Evolutionary conservation across 1,284 basidiomycete genomes (phyloP).

Genomic region (Golubevia sp.): DNA sequence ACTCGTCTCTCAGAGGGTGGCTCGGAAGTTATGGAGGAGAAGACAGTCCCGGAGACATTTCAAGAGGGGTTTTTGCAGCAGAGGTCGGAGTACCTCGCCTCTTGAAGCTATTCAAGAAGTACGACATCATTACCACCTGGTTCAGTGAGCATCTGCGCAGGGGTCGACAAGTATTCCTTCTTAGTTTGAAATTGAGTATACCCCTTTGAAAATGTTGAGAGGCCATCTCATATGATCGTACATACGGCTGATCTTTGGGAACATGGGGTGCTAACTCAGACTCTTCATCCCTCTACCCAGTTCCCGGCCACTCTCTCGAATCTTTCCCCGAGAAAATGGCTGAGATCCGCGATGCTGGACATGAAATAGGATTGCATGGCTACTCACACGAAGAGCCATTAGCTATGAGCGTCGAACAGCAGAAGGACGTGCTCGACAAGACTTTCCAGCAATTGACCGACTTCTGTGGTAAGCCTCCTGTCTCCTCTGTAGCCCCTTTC

Average conservation of each 20-base stretch:
- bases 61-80: conserved; percentile 73
- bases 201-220: no score
- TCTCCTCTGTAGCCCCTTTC: conserved; percentile 75
- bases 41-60: conserved; percentile 72
- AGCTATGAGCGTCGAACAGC: conserved; percentile 71
- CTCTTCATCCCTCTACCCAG: conserved; percentile 48
- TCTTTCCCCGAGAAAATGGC: conserved; percentile 73
- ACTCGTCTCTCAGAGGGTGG: conserved; percentile 52
- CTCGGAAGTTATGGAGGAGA: conserved; percentile 74
- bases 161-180: no score
- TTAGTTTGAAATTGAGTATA: no score
- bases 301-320: conserved; percentile 71
- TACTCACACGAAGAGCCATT: conserved; percentile 63
- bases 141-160: no score
- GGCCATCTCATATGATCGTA: no score
- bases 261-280: no score
- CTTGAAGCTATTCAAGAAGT: conserved; percentile 67
- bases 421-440: conserved; percentile 73
- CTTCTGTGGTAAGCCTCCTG: conserved; percentile 72
- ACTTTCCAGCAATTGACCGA: conserved; percentile 72
- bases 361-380: conserved; percentile 66
- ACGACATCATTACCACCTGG: conserved; percentile 72
- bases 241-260: no score
- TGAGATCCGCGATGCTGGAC: conserved; percentile 71
- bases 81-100: conserved; percentile 68